These are phyloP conservation scores for Euphorbia tirucalli DNA, from an alignment of 345 rosid species.

Conservation along the genomic window DNA sequence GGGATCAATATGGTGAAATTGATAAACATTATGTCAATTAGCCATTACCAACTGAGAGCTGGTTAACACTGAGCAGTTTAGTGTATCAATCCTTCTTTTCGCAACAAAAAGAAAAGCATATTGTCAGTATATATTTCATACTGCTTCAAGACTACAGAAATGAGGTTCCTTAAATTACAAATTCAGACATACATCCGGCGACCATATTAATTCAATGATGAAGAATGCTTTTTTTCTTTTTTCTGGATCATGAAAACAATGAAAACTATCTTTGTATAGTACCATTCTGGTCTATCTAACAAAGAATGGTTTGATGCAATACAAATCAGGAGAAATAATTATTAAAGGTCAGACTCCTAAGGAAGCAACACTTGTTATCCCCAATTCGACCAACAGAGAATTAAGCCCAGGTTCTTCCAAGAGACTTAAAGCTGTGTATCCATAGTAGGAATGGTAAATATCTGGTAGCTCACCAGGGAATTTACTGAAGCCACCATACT, in stretches of 20 bases:
- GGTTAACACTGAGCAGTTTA: not conserved
- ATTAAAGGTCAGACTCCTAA: slow-evolving; percentile 34
- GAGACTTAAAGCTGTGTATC: slow-evolving; percentile 77
- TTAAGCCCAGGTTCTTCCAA: slow-evolving; percentile 70
- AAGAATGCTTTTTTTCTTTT: not conserved
- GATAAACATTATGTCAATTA: not conserved
- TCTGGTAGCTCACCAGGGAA: slow-evolving; percentile 61
- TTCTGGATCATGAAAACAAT: not conserved
- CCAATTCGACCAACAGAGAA: slow-evolving; percentile 63
- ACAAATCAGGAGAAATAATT: not conserved
- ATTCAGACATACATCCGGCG: not conserved
- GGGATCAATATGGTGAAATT: not conserved
- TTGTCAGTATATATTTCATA: not conserved
- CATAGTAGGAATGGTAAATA: slow-evolving; percentile 82
- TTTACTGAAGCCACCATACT: slow-evolving; percentile 90
- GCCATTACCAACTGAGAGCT: too few relatives aligned
- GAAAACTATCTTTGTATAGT: too few relatives aligned
- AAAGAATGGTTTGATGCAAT: not conserved
- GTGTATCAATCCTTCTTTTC: not conserved
- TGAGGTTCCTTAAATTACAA: too few relatives aligned
- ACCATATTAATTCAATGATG: not conserved
- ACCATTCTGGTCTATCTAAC: not conserved
- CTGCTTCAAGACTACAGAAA: not conserved
- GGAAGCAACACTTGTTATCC: slow-evolving; percentile 50
- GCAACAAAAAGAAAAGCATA: not conserved